Base-by-base conservation (phyloP, 225 moss, liverwort and hornwort genomes). In the Neckera pumila region DNA sequence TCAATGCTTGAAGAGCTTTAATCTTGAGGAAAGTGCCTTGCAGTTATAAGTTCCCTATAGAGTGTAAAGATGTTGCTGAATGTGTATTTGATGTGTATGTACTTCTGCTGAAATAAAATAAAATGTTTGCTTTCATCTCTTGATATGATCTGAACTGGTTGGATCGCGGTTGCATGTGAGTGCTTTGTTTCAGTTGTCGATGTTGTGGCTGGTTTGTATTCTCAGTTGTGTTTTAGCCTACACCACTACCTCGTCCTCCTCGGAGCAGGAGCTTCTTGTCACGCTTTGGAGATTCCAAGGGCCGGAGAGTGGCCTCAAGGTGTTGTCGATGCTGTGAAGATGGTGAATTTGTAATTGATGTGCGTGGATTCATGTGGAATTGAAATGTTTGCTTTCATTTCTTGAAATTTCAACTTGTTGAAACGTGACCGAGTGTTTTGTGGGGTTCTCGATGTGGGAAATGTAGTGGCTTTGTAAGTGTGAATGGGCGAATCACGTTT, bases 171-270 rank as follows among this genome's bases (percentile, higher is more conserved):
- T 66, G 65, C 40, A 54, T 58, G 38, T 49, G 7, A 78, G 30
- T 61, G 27, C 14, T 76, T 57, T 47, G 60, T 69, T 69, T 59
- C 57, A 14, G 63, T 86, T 58, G 31, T 57, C 57, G 12, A 27
- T 87, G 28, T 80, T 90, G 42, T 87, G 91, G 80, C 79, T 87
- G 43, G 88, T 90, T 3, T 90, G 88, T 88, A 59, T 88, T 58
- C 86, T 90, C 17, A 65, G 64, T 53, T 90, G 28, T 26, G 56
- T 43, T 14, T 53, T 93, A 64, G 91, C 90, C 7, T 91, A 58
- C 82, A 77, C 43, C 34, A 4, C 31, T 28, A 33, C 75, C 14
- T 79, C 81, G 26, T 63, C 60, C 9, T 81, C 90, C 17, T 82
- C 58, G 6, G 75, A 86, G 19, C 31, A 34, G 60, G 90, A 92